Conservation (phyloP, 2,329 filamentous ascomycete species). For the Beauveria australis region DNA sequence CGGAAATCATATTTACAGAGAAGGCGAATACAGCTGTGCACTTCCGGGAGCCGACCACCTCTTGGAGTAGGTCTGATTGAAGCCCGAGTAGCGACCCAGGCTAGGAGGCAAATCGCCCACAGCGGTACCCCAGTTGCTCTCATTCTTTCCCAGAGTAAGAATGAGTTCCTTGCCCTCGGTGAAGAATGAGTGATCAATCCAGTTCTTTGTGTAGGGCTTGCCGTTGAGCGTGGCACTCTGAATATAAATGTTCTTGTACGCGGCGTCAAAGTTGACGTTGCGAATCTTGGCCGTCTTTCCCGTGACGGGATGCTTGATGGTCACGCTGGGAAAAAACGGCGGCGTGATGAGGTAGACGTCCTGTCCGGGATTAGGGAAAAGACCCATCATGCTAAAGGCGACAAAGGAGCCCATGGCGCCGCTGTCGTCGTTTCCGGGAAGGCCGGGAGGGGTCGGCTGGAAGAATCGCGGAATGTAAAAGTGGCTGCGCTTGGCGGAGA, state of each 20-base stretch:
- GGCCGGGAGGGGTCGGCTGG: slow-evolving; percentile 46
- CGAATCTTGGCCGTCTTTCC: slow-evolving; percentile 52
- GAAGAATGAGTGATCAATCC: slow-evolving; percentile 62
- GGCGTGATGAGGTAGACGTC: slow-evolving; percentile 64
- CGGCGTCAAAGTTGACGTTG: slow-evolving; percentile 53
- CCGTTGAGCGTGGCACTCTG: slow-evolving; percentile 58
- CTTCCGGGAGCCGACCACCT: not conserved
- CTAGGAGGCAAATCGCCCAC: slow-evolving; percentile 56
- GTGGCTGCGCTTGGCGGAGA: slow-evolving; percentile 47
- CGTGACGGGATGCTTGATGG: slow-evolving; percentile 48
- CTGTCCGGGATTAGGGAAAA: slow-evolving; percentile 62
- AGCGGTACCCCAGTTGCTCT: slow-evolving; percentile 57
- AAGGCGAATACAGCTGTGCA: not conserved
- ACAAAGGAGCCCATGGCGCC: slow-evolving; percentile 64
- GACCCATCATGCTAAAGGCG: slow-evolving; percentile 59
- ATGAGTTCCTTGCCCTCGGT: slow-evolving; percentile 56
- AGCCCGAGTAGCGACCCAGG: slow-evolving; percentile 29
- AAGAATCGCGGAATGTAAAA: slow-evolving; percentile 60
- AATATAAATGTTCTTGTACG: slow-evolving; percentile 52
- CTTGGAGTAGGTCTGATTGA: slow-evolving; percentile 16
- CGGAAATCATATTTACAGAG: not conserved
- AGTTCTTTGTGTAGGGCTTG: slow-evolving; percentile 52
- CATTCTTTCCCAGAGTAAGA: slow-evolving; percentile 48
- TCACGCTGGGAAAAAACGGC: slow-evolving; percentile 56
- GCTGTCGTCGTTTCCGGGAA: slow-evolving; percentile 64